These are phyloP conservation scores for Neoboletus brunneissimus DNA, from an alignment of 768 basidiomycete genomes.

Conservation along the genomic window DNA sequence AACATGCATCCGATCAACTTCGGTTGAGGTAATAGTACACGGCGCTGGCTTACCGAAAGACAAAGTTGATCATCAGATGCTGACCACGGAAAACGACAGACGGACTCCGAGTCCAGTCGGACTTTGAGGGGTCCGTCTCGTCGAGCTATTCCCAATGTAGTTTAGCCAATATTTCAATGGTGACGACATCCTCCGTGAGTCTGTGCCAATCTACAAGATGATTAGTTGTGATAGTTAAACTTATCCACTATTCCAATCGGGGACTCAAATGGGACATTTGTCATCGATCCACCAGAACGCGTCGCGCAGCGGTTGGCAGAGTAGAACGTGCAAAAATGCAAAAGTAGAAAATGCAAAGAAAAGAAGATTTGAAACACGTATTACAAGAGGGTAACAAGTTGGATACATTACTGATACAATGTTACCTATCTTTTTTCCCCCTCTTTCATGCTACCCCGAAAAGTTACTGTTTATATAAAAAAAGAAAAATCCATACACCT, in stretches of 20 bases:
- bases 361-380: background rate
- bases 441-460: background rate
- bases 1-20: background rate
- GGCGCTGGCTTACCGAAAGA: background rate
- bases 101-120: background rate
- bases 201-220: background rate
- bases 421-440: slow-evolving; percentile 12
- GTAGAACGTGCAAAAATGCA: no score
- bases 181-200: background rate
- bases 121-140: background rate
- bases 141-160: background rate
- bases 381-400: slow-evolving; percentile 26
- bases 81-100: background rate
- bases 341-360: background rate
- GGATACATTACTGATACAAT: slow-evolving; percentile 27
- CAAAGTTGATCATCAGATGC: background rate
- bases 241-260: background rate
- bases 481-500: slow-evolving; percentile 2
- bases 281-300: background rate
- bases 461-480: slow-evolving; percentile 6
- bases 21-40: background rate
- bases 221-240: background rate
- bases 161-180: background rate
- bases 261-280: no score
- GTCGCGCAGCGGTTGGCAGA: background rate